Percentiles rank a stretch among this genome's conserved stretches.
Conservation (phyloP, 768 basidiomycete genomes). For the Suillus fuscotomentosus region DNA sequence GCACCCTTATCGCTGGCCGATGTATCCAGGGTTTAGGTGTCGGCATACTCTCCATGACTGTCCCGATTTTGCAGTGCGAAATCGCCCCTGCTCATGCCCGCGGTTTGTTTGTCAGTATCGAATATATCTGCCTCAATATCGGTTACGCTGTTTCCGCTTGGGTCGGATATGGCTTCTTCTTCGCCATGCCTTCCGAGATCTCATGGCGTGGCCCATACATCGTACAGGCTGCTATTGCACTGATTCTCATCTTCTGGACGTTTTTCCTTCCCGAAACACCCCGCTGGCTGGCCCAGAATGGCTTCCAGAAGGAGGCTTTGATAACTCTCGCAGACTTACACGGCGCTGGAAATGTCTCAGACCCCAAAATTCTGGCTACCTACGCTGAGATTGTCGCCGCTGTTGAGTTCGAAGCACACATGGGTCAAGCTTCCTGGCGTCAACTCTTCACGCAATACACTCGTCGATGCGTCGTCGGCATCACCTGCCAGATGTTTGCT, state of each 20-base stretch:
- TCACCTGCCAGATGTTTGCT: constrained; percentile 53
- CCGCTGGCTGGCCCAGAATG: constrained; percentile 55
- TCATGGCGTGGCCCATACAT: constrained; percentile 59
- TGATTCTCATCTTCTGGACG: constrained; percentile 46
- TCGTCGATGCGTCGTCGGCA: constrained; percentile 48
- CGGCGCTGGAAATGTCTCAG: constrained; percentile 44
- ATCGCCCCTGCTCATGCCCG: constrained; percentile 47
- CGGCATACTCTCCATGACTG: constrained; percentile 50
- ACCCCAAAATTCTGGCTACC: constrained; percentile 41
- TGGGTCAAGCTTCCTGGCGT: constrained; percentile 43
- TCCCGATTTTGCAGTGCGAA: constrained; percentile 49
- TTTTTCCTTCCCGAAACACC: constrained; percentile 52
- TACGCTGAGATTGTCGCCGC: constrained; percentile 42
- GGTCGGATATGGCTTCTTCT: constrained; percentile 51
- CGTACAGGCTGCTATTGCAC: constrained; percentile 49
- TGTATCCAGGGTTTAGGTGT: constrained; percentile 49
- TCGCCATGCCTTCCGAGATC: constrained; percentile 42
- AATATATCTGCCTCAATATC: constrained; percentile 49
- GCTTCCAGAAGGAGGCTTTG: constrained; percentile 48
- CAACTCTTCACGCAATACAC: constrained; percentile 52
- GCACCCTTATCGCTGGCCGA: constrained; percentile 39
- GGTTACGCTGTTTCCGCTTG: constrained; percentile 51
- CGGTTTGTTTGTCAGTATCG: constrained; percentile 53
- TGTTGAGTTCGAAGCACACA: constrained; percentile 37
- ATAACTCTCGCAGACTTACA: constrained; percentile 58